Percentiles rank a stretch among this genome's conserved stretches.
These are phyloP conservation scores for Bonia amplexicaulis DNA, from an alignment of 176 grass and related monocot genomes.

Conservation along the genomic window DNA sequence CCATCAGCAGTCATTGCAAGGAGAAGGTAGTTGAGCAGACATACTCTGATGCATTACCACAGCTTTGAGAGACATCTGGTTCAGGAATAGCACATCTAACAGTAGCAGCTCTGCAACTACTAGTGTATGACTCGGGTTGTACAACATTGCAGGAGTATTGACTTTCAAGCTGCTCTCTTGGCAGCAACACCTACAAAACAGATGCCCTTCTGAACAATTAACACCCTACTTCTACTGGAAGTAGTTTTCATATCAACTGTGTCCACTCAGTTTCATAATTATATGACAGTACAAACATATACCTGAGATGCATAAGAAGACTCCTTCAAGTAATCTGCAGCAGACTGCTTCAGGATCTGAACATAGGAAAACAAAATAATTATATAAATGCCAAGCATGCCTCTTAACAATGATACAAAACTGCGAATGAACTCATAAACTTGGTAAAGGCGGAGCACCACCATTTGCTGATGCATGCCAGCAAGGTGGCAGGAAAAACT, in stretches of 20 bases:
- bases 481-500: slow-evolving; percentile 12
- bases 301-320: slow-evolving; percentile 71
- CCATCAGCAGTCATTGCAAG: slow-evolving; percentile 8
- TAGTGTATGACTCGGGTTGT: slow-evolving; percentile 29
- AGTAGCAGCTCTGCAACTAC: slow-evolving; percentile 48
- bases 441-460: no score
- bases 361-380: slow-evolving; percentile 17
- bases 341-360: slow-evolving; percentile 69
- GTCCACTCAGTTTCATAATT: slow-evolving; percentile 14
- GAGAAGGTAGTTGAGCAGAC: slow-evolving; percentile 17
- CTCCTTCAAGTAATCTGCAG: slow-evolving; percentile 65
- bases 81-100: slow-evolving; percentile 83
- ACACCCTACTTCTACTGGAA: slow-evolving; percentile 5
- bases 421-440: no score
- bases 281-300: slow-evolving; percentile 22
- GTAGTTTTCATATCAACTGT: not conserved
- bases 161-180: slow-evolving; percentile 63
- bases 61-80: slow-evolving; percentile 62
- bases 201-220: slow-evolving; percentile 11
- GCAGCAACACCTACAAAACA: slow-evolving; percentile 61
- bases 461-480: slow-evolving; percentile 19
- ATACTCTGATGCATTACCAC: slow-evolving; percentile 65
- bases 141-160: slow-evolving; percentile 24
- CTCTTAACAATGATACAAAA: not conserved
- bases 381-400: not conserved